These are phyloP conservation scores for Fusarium nisikadoi DNA, from an alignment of 2,329 filamentous ascomycete species.

Conservation along the genomic window DNA sequence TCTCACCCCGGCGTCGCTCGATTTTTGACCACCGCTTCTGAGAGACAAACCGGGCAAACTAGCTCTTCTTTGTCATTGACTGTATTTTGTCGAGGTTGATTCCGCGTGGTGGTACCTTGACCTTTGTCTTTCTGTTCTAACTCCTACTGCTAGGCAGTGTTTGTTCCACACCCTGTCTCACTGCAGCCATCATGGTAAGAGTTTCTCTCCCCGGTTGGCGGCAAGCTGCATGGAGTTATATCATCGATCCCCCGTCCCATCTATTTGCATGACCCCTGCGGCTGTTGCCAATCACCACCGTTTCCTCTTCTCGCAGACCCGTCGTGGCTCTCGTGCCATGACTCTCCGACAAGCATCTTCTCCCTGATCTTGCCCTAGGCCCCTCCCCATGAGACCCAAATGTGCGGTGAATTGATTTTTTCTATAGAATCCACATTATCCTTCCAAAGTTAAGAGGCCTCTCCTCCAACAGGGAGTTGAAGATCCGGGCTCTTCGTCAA, in stretches of 20 bases:
- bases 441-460: slow-evolving; percentile 46
- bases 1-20: slow-evolving; percentile 47
- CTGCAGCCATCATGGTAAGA: slow-evolving; percentile 63
- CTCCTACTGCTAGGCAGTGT: slow-evolving; percentile 38
- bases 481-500: slow-evolving; percentile 36
- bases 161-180: slow-evolving; percentile 49
- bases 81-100: slow-evolving; percentile 50
- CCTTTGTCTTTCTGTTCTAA: slow-evolving; percentile 45
- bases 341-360: slow-evolving; percentile 43
- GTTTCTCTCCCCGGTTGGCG: slow-evolving; percentile 52
- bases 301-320: slow-evolving; percentile 40
- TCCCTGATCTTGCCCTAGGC: slow-evolving; percentile 42
- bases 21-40: slow-evolving; percentile 45
- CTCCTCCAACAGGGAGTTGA: slow-evolving; percentile 42
- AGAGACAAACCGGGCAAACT: slow-evolving; percentile 42
- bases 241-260: slow-evolving; percentile 51
- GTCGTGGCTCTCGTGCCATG: slow-evolving; percentile 44
- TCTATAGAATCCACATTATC: slow-evolving; percentile 47
- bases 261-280: slow-evolving; percentile 42
- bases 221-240: slow-evolving; percentile 59
- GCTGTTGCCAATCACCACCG: slow-evolving; percentile 42
- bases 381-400: slow-evolving; percentile 43
- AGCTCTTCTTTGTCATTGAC: slow-evolving; percentile 48
- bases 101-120: slow-evolving; percentile 53
- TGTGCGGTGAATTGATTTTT: slow-evolving; percentile 55